Evolutionary conservation across 768 basidiomycete species (phyloP).

Genomic region (Daedaleopsis nitida): DNA sequence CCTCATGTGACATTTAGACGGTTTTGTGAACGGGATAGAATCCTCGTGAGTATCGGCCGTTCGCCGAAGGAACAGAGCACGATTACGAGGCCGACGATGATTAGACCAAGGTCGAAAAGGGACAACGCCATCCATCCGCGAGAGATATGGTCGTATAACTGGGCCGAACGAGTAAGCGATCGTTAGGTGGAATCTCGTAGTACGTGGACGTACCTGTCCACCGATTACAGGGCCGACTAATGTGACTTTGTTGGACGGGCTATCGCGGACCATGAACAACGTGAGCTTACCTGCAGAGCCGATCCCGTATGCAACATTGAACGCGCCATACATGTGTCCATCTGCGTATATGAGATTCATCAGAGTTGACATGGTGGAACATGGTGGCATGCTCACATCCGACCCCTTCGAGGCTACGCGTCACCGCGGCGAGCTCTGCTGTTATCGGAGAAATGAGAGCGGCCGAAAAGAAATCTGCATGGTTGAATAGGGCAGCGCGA

Average conservation of each 20-base stretch:
- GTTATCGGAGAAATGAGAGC: slow-evolving; percentile 63
- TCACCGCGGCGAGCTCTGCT: slow-evolving; percentile 65
- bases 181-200: neutral
- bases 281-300: slow-evolving; percentile 56
- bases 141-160: slow-evolving; percentile 60
- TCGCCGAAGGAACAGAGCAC: slow-evolving; percentile 52
- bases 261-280: neutral
- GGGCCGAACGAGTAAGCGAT: neutral
- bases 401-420: slow-evolving; percentile 58
- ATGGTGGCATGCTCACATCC: slow-evolving; percentile 52
- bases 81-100: slow-evolving; percentile 41
- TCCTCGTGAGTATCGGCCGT: slow-evolving; percentile 14
- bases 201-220: slow-evolving; percentile 51
- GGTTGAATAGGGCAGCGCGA: no score
- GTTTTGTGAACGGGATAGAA: neutral
- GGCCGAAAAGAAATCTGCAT: slow-evolving; percentile 60
- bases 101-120: slow-evolving; percentile 46
- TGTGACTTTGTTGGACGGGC: neutral
- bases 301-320: slow-evolving; percentile 70
- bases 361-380: neutral
- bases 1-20: no score
- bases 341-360: slow-evolving; percentile 41
- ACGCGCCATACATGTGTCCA: slow-evolving; percentile 73
- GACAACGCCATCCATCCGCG: slow-evolving; percentile 66
- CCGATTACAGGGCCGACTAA: slow-evolving; percentile 72